Evolutionary conservation across 1,139 yeast genomes (phyloP).

Genomic region (Geotrichum cucujoidarum): DNA sequence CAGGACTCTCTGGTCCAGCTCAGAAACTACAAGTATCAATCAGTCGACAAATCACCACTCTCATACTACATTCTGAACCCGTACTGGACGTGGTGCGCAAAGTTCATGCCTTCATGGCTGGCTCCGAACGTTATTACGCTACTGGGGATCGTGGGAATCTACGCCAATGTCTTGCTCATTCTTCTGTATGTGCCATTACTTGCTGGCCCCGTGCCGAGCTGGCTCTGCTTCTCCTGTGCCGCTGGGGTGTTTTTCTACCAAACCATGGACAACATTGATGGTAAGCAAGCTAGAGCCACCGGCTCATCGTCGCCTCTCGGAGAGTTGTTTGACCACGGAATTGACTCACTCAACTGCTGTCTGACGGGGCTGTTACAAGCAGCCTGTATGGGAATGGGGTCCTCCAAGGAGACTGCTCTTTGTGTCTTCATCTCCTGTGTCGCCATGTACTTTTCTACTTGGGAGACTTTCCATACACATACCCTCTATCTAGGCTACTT

Average conservation of each 20-base stretch:
- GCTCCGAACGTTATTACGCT: conserved; percentile 76
- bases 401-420: conserved; percentile 39
- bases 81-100: conserved; percentile 67
- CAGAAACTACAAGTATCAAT: conserved; percentile 27
- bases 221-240: conserved; percentile 66
- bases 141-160: conserved; percentile 56
- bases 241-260: conserved; percentile 71
- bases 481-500: conserved; percentile 60
- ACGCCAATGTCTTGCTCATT: conserved; percentile 50
- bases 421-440: conserved; percentile 61
- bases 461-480: conserved; percentile 80
- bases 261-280: conserved; percentile 81
- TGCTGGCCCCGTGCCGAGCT: conserved; percentile 48
- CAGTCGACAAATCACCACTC: conserved; percentile 65
- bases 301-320: conserved; percentile 78
- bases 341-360: conserved; percentile 65
- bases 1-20: conserved; percentile 16
- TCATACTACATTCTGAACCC: conserved; percentile 61
- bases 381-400: conserved; percentile 41
- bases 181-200: conserved; percentile 59
- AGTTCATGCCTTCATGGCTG: conserved; percentile 63
- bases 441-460: conserved; percentile 68
- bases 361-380: conserved; percentile 40
- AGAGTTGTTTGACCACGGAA: conserved; percentile 75
- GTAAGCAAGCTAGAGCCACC: conserved; percentile 73